Conservation (phyloP, 1,139 yeast genomes). For the Komagataea norvegica region DNA sequence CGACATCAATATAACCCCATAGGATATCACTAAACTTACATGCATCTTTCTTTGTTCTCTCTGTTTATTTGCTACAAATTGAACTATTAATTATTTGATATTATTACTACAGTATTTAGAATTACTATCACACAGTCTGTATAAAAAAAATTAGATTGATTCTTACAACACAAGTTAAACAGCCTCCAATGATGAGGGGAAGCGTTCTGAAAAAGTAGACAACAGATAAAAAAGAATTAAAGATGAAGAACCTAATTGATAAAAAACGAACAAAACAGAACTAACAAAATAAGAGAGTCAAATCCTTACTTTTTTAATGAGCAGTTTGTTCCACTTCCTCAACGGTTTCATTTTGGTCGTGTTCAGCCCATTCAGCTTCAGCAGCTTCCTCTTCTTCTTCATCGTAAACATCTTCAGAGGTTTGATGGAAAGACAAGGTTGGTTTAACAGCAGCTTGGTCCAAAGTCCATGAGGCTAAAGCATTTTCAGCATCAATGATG, state of each 20-base stretch:
- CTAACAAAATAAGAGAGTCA: neutral
- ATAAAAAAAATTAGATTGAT: neutral
- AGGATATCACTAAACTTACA: too few relatives aligned
- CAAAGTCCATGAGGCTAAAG: constrained; percentile 79
- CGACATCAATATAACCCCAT: constrained; percentile 4
- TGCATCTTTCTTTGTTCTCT: too few relatives aligned
- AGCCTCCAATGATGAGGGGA: neutral
- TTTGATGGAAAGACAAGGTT: constrained; percentile 65
- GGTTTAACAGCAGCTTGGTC: constrained; percentile 79
- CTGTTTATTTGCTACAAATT: too few relatives aligned
- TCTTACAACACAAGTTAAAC: neutral
- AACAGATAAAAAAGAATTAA: neutral
- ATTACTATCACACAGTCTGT: neutral
- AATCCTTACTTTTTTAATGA: constrained; percentile 1
- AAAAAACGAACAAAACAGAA: neutral
- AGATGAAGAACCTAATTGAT: neutral
- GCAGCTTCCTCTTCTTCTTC: constrained; percentile 35
- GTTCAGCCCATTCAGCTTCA: constrained; percentile 33
- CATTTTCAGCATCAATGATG: constrained; percentile 80
- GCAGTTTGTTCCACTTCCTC: too few relatives aligned
- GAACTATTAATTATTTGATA: too few relatives aligned
- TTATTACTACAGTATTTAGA: neutral
- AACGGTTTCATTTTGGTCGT: constrained; percentile 27
- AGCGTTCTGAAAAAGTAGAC: neutral
- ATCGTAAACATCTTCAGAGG: constrained; percentile 58